phyloP scores from a whole-genome alignment of 352 stramenopile species.

The Phytophthora megakarya region DNA sequence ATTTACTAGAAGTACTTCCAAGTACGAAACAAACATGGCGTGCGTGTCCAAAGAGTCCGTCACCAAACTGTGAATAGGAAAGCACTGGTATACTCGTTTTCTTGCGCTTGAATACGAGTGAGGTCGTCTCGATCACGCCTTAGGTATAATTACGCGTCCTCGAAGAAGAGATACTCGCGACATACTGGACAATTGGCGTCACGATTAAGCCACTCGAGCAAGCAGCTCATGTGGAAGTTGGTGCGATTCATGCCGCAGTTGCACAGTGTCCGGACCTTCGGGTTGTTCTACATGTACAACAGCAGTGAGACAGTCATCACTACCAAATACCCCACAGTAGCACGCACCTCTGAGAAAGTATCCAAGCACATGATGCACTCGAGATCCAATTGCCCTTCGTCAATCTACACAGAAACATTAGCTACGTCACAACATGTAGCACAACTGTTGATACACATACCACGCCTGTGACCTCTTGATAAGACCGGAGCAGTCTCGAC shows the following conservation, averaged over 20 bases:
- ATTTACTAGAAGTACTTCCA: no score
- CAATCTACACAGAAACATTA: slow-evolving; percentile 37
- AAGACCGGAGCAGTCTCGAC: slow-evolving; percentile 58
- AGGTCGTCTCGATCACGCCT: slow-evolving; percentile 6
- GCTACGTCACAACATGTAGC: no score
- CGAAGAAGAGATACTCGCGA: slow-evolving; percentile 86
- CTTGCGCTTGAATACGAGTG: slow-evolving; percentile 10
- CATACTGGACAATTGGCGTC: slow-evolving; percentile 87
- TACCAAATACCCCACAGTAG: neutral
- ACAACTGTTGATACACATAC: no score
- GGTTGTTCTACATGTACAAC: slow-evolving; percentile 50
- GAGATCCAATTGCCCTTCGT: slow-evolving; percentile 67
- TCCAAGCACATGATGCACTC: slow-evolving; percentile 91
- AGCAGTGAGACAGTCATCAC: slow-evolving; percentile 1
- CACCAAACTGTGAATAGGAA: neutral
- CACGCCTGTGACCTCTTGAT: slow-evolving; percentile 68
- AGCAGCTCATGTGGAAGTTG: slow-evolving; percentile 89
- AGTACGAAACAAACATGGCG: slow-evolving; percentile 7
- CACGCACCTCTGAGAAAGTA: slow-evolving; percentile 55
- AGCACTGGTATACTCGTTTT: slow-evolving; percentile 12
- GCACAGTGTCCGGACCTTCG: slow-evolving; percentile 85
- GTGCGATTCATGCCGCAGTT: slow-evolving; percentile 90
- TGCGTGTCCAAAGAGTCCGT: slow-evolving; percentile 4
- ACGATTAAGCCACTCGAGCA: slow-evolving; percentile 88
- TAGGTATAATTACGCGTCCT: slow-evolving; percentile 58